Conservation (phyloP, 306 rosid genomes). For the Echinosophora koreensis region DNA sequence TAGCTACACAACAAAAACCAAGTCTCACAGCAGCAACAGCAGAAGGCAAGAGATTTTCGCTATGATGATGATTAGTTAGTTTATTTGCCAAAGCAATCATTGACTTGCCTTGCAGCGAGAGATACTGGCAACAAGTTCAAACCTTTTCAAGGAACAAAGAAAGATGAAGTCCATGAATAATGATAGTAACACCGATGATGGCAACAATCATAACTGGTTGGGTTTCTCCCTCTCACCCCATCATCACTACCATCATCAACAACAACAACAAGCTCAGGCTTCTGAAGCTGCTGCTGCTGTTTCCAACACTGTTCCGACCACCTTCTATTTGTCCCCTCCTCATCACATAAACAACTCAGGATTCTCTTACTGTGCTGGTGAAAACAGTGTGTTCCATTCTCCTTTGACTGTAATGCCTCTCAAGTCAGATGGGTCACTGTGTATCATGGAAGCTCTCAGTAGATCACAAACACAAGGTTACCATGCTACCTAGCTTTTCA, state of each 20-base stretch:
- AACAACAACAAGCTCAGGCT: constrained; percentile 46
- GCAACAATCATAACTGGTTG: constrained; percentile 75
- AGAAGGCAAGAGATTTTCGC: constrained; percentile 37
- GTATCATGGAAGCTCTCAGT: constrained; percentile 82
- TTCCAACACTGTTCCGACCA: constrained; percentile 56
- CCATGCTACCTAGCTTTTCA: neutral
- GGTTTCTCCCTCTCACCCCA: constrained; percentile 96
- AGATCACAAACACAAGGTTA: constrained; percentile 82
- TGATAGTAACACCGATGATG: constrained; percentile 54
- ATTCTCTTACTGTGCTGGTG: constrained; percentile 64
- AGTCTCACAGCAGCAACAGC: constrained; percentile 33
- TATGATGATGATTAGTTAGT: constrained; percentile 57
- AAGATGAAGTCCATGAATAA: constrained; percentile 73
- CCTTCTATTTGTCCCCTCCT: constrained; percentile 58
- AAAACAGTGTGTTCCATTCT: constrained; percentile 61
- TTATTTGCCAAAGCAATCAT: constrained; percentile 65
- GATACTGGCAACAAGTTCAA: constrained; percentile 39
- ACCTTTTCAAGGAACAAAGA: constrained; percentile 41
- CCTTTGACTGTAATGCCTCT: constrained; percentile 88
- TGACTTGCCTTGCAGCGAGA: constrained; percentile 54
- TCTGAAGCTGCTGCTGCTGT: constrained; percentile 47
- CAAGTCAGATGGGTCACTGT: constrained; percentile 92
- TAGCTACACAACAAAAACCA: constrained; percentile 54
- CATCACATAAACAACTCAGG: constrained; percentile 58
- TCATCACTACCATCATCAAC: constrained; percentile 43